Evolutionary conservation across 2,329 filamentous ascomycete genomes (phyloP), one percentile per base, ranked within the genome.

Genomic region (Xylariaceae sp.): DNA sequence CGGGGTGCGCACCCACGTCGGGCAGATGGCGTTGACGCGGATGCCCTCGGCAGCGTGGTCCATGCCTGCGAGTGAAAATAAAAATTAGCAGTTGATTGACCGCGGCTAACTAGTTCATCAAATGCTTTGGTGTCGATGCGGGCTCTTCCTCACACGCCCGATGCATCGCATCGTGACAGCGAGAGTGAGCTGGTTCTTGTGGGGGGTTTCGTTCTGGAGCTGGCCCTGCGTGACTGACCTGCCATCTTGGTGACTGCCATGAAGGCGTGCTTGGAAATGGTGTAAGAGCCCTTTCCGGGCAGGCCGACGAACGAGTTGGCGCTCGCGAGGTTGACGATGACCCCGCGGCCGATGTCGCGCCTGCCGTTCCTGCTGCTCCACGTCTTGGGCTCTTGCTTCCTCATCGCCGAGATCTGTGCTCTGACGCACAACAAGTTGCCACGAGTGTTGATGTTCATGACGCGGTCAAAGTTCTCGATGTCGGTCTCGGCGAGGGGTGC

Each of bases 381-480:
- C 8, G 34, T 44, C 35, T 41, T 42, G 7, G 36, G 42, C 14
- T 36, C 34, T 26, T 44, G 44, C 31, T 42, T 40, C 11, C 27
- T 29, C 40, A 48, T 48, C 5, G 42, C 44, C 10, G 32, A 32
- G 3, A 39, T 26, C 22, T 40, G 35, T 0, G 44, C 39, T 2
- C 31, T 25, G 8, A 45, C 37, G 31, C 41, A 46, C 9, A 47
- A 1, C n/a, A 44, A 19, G 22, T 42, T 42, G 6, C 38, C 41
- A 9, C 38, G 38, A 12, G 40, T 31, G 18, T 47, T 50, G 32
- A 50, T 48, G 23, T 42, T 33, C 40, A 46, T 46, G n/a, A 45
- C 37, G 22, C 35, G 31, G 33, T 44, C 47, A 14, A 43, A 49
- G 16, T 43, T 44, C 9, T 44, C 37, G 1, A 42, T 37, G 16